Evolutionary conservation across 1,139 yeast species (phyloP), one percentile per base, ranked within the genome.

Genomic region (Spathaspora jeffriesii): DNA sequence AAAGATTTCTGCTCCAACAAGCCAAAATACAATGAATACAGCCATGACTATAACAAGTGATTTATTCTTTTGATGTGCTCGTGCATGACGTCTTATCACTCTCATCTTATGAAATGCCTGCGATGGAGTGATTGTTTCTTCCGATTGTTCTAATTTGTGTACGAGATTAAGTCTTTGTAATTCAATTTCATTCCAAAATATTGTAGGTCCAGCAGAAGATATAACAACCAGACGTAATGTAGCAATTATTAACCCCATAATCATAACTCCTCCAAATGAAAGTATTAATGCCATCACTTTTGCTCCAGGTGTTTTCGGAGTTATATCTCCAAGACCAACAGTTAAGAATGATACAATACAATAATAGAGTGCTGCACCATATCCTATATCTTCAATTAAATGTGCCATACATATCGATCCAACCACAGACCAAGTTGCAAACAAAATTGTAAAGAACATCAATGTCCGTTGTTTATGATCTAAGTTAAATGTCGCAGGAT

Each of bases 291-390:
- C 73, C 52, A 87, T 65, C 0, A 84, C 84, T 57, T 81, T 78
- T 0, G 85, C 76, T 0, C 80, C 80, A 1, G 73, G 67, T 1
- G 76, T 63, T 0, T 53, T 34, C 0, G 96, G 92, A 0, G 74
- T 68, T 31, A 85, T 73, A 57, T 87, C 95, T 30, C 96, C 96
- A 18, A 85, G 70, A 0, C 97, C 97, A 40, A 90, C 78, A 1
- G 97, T 90, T 41, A 88, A 68, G 31, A 86, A 68, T 0, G 95
- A 83, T 0, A 87, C 90, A 17, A 81, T 77, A 57, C 90, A 83
- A 60, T 77, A 88, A 60, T 88, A 89, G 39, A 88, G 62, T 0
- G 88, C 80, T 23, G 81, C 74, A 0, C 92, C 89, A 58, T 78
- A 87, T 1, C 77, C 60, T 1, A 80, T 52, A 2, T 53, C 64